Evolutionary conservation across 2,329 filamentous ascomycete species (phyloP).

Genomic region (Ophiostoma ips): DNA sequence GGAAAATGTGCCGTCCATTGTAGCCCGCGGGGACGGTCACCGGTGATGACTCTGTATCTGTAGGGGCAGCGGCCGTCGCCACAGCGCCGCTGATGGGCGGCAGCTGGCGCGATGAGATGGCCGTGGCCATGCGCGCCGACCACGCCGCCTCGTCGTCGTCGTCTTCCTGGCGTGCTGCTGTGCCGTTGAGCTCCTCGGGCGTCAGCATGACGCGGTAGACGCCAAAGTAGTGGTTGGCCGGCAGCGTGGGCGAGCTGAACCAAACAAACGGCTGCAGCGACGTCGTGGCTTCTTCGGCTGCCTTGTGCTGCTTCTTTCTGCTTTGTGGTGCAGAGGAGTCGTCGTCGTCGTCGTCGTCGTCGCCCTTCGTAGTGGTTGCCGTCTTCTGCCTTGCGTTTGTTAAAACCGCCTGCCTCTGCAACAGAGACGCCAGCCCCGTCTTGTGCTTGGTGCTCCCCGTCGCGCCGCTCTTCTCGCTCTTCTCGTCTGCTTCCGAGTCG

Average conservation of each 20-base stretch:
- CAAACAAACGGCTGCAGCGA: constrained; percentile 44
- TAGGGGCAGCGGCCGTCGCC: constrained; percentile 29
- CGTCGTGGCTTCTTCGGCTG: constrained; percentile 41
- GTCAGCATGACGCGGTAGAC: constrained; percentile 76
- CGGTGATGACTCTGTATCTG: not conserved
- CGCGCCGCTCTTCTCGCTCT: not conserved
- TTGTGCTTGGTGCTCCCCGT: constrained; percentile 17
- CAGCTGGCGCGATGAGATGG: constrained; percentile 65
- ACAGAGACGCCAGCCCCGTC: constrained; percentile 58
- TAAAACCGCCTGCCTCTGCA: constrained; percentile 73
- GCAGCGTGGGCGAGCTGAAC: constrained; percentile 66
- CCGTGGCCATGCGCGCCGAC: constrained; percentile 38
- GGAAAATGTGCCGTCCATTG: constrained; percentile 73
- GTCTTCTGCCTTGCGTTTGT: constrained; percentile 15
- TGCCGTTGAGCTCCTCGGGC: constrained; percentile 42
- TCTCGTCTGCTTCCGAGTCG: constrained; percentile 27
- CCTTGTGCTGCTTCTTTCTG: constrained; percentile 31
- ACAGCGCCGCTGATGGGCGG: constrained; percentile 44
- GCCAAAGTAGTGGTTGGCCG: constrained; percentile 67
- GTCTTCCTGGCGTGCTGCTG: not conserved
- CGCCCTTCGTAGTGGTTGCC: constrained; percentile 18
- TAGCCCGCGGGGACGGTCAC: constrained; percentile 28
- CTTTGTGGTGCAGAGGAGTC: constrained; percentile 26
- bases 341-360: constrained; percentile 31
- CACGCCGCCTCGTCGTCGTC: not conserved